These are phyloP conservation scores for Jackrogersella minutella DNA, from an alignment of 495 filamentous ascomycete species.

Conservation along the genomic window DNA sequence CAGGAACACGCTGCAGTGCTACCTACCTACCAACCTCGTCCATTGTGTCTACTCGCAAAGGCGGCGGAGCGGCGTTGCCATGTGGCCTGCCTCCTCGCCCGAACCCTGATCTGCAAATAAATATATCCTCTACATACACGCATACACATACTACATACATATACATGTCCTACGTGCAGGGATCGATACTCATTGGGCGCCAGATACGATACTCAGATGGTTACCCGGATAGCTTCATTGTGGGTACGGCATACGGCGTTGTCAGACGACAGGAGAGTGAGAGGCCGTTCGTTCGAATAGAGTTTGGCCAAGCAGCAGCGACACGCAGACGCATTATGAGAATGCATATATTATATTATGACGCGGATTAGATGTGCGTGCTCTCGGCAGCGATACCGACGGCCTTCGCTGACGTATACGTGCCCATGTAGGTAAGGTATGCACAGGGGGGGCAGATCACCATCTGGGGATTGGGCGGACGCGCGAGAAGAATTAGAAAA, in stretches of 20 bases:
- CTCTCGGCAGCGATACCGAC: conserved; percentile 39
- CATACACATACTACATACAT: conserved; percentile 8
- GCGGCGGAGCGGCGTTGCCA: conserved; percentile 35
- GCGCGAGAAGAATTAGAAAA: background rate
- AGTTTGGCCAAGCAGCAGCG: conserved; percentile 36
- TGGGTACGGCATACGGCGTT: conserved; percentile 25
- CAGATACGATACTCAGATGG: conserved; percentile 16
- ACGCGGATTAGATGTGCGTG: conserved; percentile 33
- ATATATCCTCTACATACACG: conserved; percentile 29
- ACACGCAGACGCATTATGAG: conserved; percentile 7
- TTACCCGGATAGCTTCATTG: conserved; percentile 19
- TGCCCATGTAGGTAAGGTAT: conserved; percentile 1
- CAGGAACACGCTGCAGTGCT: conserved; percentile 32
- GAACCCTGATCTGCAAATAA: conserved; percentile 41
- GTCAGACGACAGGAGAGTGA: background rate
- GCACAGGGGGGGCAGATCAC: background rate
- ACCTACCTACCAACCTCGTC: conserved; percentile 24
- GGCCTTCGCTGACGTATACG: conserved; percentile 26
- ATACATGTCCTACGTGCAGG: conserved; percentile 1
- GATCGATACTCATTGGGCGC: conserved; percentile 25
- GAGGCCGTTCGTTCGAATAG: conserved; percentile 37
- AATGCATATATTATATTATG: conserved; percentile 34
- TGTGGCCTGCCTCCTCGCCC: conserved; percentile 28
- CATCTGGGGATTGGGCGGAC: conserved; percentile 7
- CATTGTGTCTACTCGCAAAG: conserved; percentile 5